phyloP scores from a whole-genome alignment of 23 red algal genomes.

The Cyanidium caldarium region DNA sequence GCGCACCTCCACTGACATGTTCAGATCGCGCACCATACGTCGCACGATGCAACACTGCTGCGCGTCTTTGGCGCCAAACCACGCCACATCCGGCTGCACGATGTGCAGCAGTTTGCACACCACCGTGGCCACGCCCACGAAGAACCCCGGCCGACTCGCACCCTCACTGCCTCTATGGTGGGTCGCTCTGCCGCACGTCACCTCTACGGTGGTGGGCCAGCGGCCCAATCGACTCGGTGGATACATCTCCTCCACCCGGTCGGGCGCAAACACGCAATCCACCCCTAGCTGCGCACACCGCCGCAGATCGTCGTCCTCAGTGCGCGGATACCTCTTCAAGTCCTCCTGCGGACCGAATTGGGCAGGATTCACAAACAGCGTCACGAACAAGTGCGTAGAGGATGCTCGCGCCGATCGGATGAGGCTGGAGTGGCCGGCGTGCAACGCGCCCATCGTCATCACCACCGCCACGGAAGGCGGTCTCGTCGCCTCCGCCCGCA shows the following conservation, averaged over 20 bases:
- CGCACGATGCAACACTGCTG: conserved; percentile 74
- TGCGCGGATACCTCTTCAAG: conserved; percentile 51
- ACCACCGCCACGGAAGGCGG: conserved; percentile 34
- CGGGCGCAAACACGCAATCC: conserved; percentile 14
- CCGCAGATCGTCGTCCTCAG: conserved; percentile 21
- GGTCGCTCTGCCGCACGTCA: not conserved
- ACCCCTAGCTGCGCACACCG: conserved; percentile 9
- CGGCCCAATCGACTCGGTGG: not conserved
- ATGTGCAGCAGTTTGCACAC: conserved; percentile 45
- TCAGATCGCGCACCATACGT: conserved; percentile 43
- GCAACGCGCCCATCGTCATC: conserved; percentile 81
- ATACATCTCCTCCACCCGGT: not conserved
- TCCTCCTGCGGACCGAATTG: conserved; percentile 76
- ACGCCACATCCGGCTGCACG: conserved; percentile 33
- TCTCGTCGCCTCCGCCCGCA: not conserved
- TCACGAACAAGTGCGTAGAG: conserved; percentile 16
- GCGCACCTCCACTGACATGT: conserved; percentile 21
- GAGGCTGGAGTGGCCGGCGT: conserved; percentile 41
- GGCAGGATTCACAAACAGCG: conserved; percentile 62
- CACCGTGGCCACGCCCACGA: conserved; percentile 65
- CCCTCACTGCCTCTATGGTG: conserved; percentile 25
- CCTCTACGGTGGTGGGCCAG: not conserved
- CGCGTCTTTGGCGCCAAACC: conserved; percentile 89
- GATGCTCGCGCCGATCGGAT: not conserved
- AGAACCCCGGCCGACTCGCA: conserved; percentile 35